Conservation (phyloP, 345 rosid genomes). For the Raphanus raphanistrum region DNA sequence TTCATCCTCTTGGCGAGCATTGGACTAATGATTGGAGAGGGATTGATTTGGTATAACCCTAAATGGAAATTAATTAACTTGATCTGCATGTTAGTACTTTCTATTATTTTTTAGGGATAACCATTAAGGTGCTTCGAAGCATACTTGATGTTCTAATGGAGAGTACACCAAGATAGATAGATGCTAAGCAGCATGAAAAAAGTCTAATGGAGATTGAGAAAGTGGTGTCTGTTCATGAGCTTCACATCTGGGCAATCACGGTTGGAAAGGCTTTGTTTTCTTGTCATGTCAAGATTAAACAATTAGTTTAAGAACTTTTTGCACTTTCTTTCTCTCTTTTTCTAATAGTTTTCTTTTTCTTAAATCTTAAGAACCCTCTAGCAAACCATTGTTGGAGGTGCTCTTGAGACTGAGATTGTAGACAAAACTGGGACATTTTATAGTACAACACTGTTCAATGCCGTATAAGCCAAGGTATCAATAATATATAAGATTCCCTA, state of each 20-base stretch:
- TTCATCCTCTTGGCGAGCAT: conserved; percentile 71
- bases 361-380: too few relatives aligned
- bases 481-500: background rate
- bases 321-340: too few relatives aligned
- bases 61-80: conserved; percentile 64
- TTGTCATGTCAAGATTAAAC: conserved; percentile 38
- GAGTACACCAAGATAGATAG: conserved; percentile 71
- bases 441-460: conserved; percentile 38
- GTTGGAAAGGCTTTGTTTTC: conserved; percentile 28
- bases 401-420: too few relatives aligned
- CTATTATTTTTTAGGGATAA: conserved; percentile 55
- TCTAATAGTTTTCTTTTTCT: too few relatives aligned
- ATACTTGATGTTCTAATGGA: conserved; percentile 74
- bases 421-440: conserved; percentile 38
- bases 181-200: conserved; percentile 49
- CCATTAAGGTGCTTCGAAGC: conserved; percentile 55
- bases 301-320: background rate
- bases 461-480: conserved; percentile 24
- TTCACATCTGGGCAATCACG: conserved; percentile 31
- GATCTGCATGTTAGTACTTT: conserved; percentile 69
- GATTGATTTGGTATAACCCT: conserved; percentile 63
- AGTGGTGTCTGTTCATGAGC: conserved; percentile 52
- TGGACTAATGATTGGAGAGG: conserved; percentile 73
- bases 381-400: too few relatives aligned
- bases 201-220: conserved; percentile 59